Conservation (phyloP, 2,329 filamentous ascomycete genomes). For the Hypomyces rosellus region DNA sequence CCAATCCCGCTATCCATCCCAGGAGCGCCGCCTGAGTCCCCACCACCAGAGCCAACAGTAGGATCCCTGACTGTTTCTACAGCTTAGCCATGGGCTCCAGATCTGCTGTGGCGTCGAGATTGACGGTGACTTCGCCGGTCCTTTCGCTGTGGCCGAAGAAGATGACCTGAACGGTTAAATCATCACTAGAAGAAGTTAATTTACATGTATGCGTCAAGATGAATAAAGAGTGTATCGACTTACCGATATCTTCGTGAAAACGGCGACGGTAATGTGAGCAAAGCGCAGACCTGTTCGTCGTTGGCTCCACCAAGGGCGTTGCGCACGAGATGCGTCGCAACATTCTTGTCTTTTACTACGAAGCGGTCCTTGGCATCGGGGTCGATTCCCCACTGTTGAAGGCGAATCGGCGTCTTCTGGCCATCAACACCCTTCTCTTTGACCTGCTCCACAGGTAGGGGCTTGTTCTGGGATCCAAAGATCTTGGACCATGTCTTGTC, state of each 20-base stretch:
- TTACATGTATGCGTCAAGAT: neutral
- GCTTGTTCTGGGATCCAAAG: slow-evolving; percentile 44
- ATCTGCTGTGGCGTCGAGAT: slow-evolving; percentile 74
- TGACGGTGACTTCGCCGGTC: slow-evolving; percentile 73
- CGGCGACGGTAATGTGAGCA: slow-evolving; percentile 85
- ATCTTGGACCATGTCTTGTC: slow-evolving; percentile 62
- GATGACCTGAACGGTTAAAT: slow-evolving; percentile 94
- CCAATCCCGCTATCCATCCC: neutral
- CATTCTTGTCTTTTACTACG: slow-evolving; percentile 90
- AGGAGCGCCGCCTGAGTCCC: slow-evolving; percentile 1
- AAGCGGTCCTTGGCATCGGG: slow-evolving; percentile 73
- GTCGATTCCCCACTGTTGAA: slow-evolving; percentile 84
- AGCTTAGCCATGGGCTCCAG: slow-evolving; percentile 35
- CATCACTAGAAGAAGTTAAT: slow-evolving; percentile 55
- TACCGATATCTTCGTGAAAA: slow-evolving; percentile 88
- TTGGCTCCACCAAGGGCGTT: slow-evolving; percentile 94
- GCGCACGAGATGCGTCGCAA: slow-evolving; percentile 87
- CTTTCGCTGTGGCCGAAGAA: slow-evolving; percentile 85
- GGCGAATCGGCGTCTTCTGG: slow-evolving; percentile 79
- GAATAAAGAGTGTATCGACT: slow-evolving; percentile 10
- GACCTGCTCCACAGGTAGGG: slow-evolving; percentile 70
- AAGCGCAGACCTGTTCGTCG: slow-evolving; percentile 84
- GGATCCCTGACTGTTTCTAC: slow-evolving; percentile 18
- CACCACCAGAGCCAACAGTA: neutral
- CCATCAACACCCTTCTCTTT: slow-evolving; percentile 49